Base-by-base conservation (phyloP, 2,329 filamentous ascomycete genomes). In the Colletotrichum paranaense region DNA sequence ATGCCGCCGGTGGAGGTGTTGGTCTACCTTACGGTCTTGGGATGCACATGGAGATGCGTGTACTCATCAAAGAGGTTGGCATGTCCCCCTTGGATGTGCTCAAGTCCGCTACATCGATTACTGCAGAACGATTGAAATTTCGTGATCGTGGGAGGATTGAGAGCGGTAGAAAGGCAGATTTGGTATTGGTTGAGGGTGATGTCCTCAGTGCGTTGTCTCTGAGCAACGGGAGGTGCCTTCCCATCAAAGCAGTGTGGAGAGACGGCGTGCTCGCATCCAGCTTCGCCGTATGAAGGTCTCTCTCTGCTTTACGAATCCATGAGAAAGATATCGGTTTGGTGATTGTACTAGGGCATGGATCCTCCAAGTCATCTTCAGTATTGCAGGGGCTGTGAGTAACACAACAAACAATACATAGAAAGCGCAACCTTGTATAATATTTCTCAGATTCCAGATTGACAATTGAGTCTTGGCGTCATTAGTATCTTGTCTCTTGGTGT, bases 231-330 rank as follows among this genome's bases (percentile, higher is more conserved):
- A n/a, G 26, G 7, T 56, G 55, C 35, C 22, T 76, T 14, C 74
- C 71, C 0, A 69, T 76, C 3, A 62, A 60, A 4, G 60, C 72
- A 11, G 75, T 75, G 2, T 76, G 74, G 75, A 75, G 75, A n/a
- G 66, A 76, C 0, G 71, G 74, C 2, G 55, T 73, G 0, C 56
- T 74, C 3, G 14, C 58, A 26, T 55, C 66, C n/a, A 52, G 26
- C 8, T 55, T 46, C 24, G 22, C 22, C 12, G 24, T 9, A 32
- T 60, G 14, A 12, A 49, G 14, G 5, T 42, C 12, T 16, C 35
- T 42, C 1, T 16, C 35, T 7, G 35, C 2, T 16, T 16, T 42
- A 16, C 35, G 2, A 6, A 12, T 42, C 14, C 12, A 42, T 26
- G 26, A 5, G 35, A 42, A 42, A 16, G 35, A 16, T 5, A 42